A percentile compares a stretch with the other conserved stretches of the same genome.
phyloP scores from a whole-genome alignment of 805 yeast genomes.

The Ogataea pilisensis region DNA sequence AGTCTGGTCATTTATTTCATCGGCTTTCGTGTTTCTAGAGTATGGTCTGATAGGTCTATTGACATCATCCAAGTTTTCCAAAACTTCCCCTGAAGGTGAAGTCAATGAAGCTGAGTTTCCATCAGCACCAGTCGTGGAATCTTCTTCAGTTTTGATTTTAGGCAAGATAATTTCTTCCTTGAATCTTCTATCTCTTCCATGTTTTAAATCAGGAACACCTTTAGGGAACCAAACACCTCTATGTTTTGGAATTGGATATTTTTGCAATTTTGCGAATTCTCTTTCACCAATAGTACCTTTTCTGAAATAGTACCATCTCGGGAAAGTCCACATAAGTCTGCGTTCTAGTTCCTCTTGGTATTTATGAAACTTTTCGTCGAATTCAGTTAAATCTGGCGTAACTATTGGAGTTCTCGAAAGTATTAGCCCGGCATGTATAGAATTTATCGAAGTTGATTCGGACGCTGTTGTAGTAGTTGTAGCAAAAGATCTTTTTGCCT shows the following conservation, averaged over 20 bases:
- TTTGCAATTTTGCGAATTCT: constrained; percentile 69
- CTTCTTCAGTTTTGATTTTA: constrained; percentile 44
- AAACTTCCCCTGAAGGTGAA: background rate
- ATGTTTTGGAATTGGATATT: constrained; percentile 66
- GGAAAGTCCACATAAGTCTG: constrained; percentile 96
- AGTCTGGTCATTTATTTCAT: constrained; percentile 51
- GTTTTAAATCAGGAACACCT: constrained; percentile 83
- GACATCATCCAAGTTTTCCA: constrained; percentile 47
- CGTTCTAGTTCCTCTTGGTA: constrained; percentile 85
- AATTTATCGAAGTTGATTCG: constrained; percentile 1
- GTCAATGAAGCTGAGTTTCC: constrained; percentile 9
- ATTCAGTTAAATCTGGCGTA: constrained; percentile 67
- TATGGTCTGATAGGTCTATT: constrained; percentile 66
- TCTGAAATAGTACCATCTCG: constrained; percentile 86
- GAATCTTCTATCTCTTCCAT: constrained; percentile 81
- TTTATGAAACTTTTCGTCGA: constrained; percentile 70
- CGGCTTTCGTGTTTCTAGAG: constrained; percentile 76
- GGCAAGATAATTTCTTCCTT: constrained; percentile 81
- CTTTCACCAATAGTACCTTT: constrained; percentile 88
- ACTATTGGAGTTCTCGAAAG: constrained; percentile 82
- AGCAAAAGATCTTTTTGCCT: constrained; percentile 11
- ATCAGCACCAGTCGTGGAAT: constrained; percentile 8
- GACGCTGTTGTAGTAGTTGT: constrained; percentile 12
- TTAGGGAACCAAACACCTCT: constrained; percentile 75
- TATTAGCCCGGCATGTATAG: constrained; percentile 49